phyloP scores from a whole-genome alignment of 129 eudicot genomes.

The Lactuca saligna region DNA sequence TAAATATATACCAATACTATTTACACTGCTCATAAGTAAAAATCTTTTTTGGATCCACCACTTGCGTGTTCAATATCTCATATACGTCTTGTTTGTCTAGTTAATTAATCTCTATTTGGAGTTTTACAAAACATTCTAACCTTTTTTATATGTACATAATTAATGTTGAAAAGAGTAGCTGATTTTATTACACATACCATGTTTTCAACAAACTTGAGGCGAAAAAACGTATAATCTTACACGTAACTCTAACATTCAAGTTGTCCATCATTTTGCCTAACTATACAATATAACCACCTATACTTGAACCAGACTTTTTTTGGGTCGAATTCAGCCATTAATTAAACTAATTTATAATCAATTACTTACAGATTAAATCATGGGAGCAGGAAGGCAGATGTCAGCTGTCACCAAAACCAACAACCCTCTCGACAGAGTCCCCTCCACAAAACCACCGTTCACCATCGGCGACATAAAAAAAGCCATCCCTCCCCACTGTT shows the following conservation, averaged over 20 bases:
- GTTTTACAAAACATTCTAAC: too few species aligned
- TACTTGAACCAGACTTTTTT: background rate
- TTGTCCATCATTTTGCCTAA: conserved; percentile 1
- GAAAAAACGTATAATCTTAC: background rate
- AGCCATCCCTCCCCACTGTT: conserved; percentile 55
- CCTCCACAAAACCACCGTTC: conserved; percentile 41
- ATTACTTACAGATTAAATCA: conserved; percentile 9
- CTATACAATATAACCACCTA: background rate
- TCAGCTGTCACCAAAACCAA: background rate
- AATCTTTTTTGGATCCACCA: too few species aligned
- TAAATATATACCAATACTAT: too few species aligned
- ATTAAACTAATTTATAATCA: background rate
- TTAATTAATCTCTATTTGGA: too few species aligned
- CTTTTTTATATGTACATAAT: too few species aligned
- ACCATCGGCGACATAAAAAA: conserved; percentile 45
- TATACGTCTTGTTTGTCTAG: too few species aligned
- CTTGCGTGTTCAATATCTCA: too few species aligned
- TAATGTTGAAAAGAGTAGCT: background rate
- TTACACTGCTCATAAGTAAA: too few species aligned
- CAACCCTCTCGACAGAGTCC: conserved; percentile 27
- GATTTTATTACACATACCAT: background rate
- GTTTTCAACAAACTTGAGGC: background rate
- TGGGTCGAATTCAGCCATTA: background rate
- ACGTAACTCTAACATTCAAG: conserved; percentile 6
- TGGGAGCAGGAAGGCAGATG: conserved; percentile 45